Evolutionary conservation across 345 rosid genomes (phyloP), one percentile per base, ranked within the genome.

Genomic region (Litchi chinensis): DNA sequence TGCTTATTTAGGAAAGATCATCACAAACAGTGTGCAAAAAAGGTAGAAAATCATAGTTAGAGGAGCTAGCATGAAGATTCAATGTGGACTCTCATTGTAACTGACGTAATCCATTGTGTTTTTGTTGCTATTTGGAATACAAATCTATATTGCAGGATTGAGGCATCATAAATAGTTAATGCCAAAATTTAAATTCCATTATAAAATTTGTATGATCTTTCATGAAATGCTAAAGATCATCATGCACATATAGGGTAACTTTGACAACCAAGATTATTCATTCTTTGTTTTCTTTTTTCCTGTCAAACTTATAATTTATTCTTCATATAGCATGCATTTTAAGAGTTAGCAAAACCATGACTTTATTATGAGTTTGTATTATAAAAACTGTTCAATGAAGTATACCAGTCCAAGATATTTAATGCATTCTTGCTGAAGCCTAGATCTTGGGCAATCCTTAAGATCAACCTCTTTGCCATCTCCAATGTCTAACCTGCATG

Each of bases 381-480:
- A n/a, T 57, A 7, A 73, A 22, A 32, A 32, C 68, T 21, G 24
- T 74, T 15, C 64, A 39, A 60, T 24, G 39, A 54, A 76, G 43
- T 91, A 83, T 85, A 92, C 98, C 24, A 93, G 91, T 83, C 96
- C 93, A 24, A 93, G 98, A 77, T 93, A 93, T 78, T 80, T 85
- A 83, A 93, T 83, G 86, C 98, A 90, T 76, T 93, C 91, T 44
- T 81, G 86, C 7, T 92, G 92, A 19, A 92, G 87, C 54, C 73
- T 44, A 2, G 73, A 71, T 70, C 95, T 87, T 10, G 96, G 64
- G 60, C 98, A 93, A 77, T 79, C 74, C 0, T 76, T 88, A 32
- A 88, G 86, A 65, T 82, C 87, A 12, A 88, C 83, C 76, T 90
- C 94, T 44, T 86, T 93, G 40, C 98, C 98, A 24, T 90, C 95